Base-by-base conservation (phyloP, 2,329 filamentous ascomycete genomes). In the Ramularia endophylla region DNA sequence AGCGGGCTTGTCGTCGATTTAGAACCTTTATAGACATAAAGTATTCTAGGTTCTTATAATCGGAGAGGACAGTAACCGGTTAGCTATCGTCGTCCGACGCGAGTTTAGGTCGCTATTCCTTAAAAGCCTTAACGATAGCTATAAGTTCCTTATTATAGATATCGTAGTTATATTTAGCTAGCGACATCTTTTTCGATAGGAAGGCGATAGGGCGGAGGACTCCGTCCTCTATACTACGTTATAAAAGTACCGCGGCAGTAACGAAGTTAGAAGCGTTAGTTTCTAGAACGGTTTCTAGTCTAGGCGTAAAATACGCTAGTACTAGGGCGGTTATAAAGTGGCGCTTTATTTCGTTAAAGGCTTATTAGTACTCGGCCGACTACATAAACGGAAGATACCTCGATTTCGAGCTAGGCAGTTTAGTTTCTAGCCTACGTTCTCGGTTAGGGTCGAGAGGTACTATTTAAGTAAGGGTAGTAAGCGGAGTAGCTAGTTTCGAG, bases 181-280 rank as follows among this genome's bases (percentile, higher is more conserved):
- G 16, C 2, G n/a, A 3, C 17, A 39, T 39, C 37, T 39, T 39
- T 17, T 32, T 39, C 3, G 27, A 39, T 4, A 31, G 19, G 28
- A 19, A 39, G 6, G 28, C 13, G 8, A 39, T 25, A 11, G 9
- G 17, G 9, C 8, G 5, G 8, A 27, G 8, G n/a, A 27, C 25
- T 8, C 25, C 19, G 19, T 35, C 16, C 8, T 35, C n/a, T n/a
- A n/a, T 19, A 8, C 32, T 18, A 12, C 16, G 8, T n/a, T 35
- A 35, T 16, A 20, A 35, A 8, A 35, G 32, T 35, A 35, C 16
- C 7, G 17, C 17, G 12, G 19, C 8, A 8, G 32, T 35, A 17
- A 35, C 13, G 19, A 18, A 35, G 13, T 35, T n/a, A 7, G 32
- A 35, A 7, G 32, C 32, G 19, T 35, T 18, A 7, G 16, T 35